Percentiles rank a stretch among this genome's conserved stretches.
Conservation (phyloP, 306 rosid species). For the Rosa multiflora region DNA sequence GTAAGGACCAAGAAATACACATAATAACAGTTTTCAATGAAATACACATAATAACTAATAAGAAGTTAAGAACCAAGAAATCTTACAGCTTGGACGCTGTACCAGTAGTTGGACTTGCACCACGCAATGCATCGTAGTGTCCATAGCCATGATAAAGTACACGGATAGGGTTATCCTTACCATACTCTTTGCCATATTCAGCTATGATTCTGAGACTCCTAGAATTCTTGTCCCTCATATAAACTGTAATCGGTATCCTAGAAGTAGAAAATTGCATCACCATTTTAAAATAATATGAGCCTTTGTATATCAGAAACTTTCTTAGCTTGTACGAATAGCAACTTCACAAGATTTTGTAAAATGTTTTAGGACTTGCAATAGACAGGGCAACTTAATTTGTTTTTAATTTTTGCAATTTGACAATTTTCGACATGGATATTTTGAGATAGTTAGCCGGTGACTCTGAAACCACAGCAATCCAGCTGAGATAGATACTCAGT, state of each 20-base stretch:
- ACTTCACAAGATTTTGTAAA: neutral
- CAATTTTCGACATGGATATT: too few relatives aligned
- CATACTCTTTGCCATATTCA: conserved; percentile 80
- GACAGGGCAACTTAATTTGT: neutral
- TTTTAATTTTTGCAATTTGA: too few relatives aligned
- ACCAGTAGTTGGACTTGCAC: conserved; percentile 9
- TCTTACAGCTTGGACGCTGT: conserved; percentile 25
- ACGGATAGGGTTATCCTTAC: conserved; percentile 59
- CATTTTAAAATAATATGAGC: neutral
- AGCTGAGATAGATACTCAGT: neutral
- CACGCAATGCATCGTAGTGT: conserved; percentile 65
- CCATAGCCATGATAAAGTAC: conserved; percentile 75
- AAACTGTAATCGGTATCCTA: conserved; percentile 86
- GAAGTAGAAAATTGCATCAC: conserved; percentile 23
- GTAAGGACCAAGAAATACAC: neutral
- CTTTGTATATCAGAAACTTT: neutral
- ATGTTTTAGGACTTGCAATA: neutral
- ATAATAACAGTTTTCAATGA: neutral
- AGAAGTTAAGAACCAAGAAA: neutral
- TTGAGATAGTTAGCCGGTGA: neutral
- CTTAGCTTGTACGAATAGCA: neutral
- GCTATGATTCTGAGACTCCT: conserved; percentile 55
- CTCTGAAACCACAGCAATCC: neutral
- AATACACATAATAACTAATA: neutral
- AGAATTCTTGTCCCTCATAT: conserved; percentile 53